Percentiles rank a stretch among this genome's conserved stretches.
Evolutionary conservation across 441 rosid genomes (phyloP).

Genomic region (Populus hybrid): DNA sequence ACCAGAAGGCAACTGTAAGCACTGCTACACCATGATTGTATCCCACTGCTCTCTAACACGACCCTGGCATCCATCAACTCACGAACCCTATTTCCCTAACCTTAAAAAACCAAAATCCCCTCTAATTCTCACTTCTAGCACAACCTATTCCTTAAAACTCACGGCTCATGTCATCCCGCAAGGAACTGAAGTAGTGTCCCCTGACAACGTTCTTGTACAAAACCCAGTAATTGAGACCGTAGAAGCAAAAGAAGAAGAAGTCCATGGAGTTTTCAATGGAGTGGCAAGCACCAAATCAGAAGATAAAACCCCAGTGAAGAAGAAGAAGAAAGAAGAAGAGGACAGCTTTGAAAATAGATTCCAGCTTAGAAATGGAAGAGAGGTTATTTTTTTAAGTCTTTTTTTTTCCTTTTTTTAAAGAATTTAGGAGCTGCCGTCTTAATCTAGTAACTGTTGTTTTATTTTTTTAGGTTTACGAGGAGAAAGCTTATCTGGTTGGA

Average conservation of each 20-base stretch:
- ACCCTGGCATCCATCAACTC: conserved; percentile 25
- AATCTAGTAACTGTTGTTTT: background rate
- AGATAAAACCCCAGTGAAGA: conserved; percentile 28
- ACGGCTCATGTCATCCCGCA: conserved; percentile 39
- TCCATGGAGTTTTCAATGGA: conserved; percentile 30
- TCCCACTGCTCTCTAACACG: conserved; percentile 31
- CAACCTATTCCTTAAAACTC: conserved; percentile 23
- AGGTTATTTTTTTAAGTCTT: conserved; percentile 33
- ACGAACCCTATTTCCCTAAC: conserved; percentile 25
- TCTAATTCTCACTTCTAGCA: conserved; percentile 6
- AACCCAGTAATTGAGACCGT: conserved; percentile 26
- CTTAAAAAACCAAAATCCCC: conserved; percentile 17
- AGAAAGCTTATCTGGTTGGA: conserved; percentile 77
- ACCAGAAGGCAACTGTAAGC: background rate
- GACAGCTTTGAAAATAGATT: conserved; percentile 53
- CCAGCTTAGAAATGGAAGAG: conserved; percentile 78
- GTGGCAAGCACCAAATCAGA: conserved; percentile 19
- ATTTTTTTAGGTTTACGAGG: conserved; percentile 60
- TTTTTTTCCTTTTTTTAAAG: background rate
- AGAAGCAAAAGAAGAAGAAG: conserved; percentile 31
- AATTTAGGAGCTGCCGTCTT: background rate
- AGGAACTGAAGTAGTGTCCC: conserved; percentile 31
- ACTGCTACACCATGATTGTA: conserved; percentile 35
- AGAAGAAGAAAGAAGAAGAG: conserved; percentile 38
- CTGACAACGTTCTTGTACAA: conserved; percentile 15